phyloP scores from a whole-genome alignment of 1,284 basidiomycete genomes.

The Coriolopsis trogii region DNA sequence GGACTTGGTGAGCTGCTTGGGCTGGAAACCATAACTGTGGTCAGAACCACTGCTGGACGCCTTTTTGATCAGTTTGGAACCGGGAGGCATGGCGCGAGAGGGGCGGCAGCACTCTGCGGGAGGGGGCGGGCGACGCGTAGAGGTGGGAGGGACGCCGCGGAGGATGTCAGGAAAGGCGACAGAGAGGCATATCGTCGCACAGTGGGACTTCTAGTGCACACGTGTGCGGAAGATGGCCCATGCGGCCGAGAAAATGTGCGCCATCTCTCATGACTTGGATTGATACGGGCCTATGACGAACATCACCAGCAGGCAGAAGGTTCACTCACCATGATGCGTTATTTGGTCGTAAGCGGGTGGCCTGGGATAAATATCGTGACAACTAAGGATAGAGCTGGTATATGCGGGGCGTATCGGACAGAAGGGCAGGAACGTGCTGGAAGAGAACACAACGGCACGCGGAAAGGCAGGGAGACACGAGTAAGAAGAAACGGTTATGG shows the following conservation, averaged over 20 bases:
- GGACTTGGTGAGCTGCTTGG: conserved; percentile 47
- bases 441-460: conserved; percentile 12
- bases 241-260: conserved; percentile 19
- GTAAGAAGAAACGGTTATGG: conserved; percentile 6
- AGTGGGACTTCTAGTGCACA: conserved; percentile 23
- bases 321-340: conserved; percentile 25
- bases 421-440: conserved; percentile 9
- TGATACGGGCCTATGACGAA: conserved; percentile 20
- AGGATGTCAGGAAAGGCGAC: conserved; percentile 11
- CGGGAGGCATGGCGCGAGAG: conserved; percentile 26
- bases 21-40: conserved; percentile 38
- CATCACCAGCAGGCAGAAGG: conserved; percentile 13
- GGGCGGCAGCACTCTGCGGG: conserved; percentile 15
- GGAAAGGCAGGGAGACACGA: conserved; percentile 15
- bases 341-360: neutral
- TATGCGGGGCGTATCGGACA: neutral
- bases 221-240: conserved; percentile 22
- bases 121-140: conserved; percentile 8
- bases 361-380: conserved; percentile 22
- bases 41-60: conserved; percentile 31
- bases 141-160: conserved; percentile 12
- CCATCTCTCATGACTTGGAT: conserved; percentile 24
- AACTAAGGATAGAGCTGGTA: conserved; percentile 5
- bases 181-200: conserved; percentile 17
- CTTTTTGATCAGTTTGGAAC: conserved; percentile 34